Conservation (phyloP, 116 monocot species). For the Dioscorea cayenensis region DNA sequence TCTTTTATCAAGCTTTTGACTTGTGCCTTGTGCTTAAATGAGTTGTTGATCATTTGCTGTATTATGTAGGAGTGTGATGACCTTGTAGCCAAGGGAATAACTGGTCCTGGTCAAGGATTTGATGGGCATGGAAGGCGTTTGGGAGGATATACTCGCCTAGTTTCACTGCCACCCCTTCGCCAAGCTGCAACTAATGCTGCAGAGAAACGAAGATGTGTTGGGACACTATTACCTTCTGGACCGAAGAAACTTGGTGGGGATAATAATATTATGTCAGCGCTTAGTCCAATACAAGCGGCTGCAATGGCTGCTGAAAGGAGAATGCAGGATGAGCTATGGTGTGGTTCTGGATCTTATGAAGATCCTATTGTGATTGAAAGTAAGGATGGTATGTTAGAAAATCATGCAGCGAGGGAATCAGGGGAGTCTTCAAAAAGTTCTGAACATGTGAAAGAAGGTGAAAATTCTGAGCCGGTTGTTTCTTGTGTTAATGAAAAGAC, state of each 20-base stretch:
- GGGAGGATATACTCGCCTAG: constrained; percentile 67
- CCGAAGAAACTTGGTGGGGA: constrained; percentile 75
- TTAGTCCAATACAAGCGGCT: constrained; percentile 85
- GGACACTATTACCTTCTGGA: constrained; percentile 63
- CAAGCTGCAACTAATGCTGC: constrained; percentile 68
- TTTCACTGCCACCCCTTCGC: constrained; percentile 46
- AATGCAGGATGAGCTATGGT: constrained; percentile 85
- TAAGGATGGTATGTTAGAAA: constrained; percentile 1
- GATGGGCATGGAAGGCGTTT: constrained; percentile 76
- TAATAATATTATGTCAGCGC: constrained; percentile 60
- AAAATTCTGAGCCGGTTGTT: background rate
- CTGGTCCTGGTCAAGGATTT: constrained; percentile 81
- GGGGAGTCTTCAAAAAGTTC: constrained; percentile 23
- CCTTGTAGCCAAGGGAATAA: constrained; percentile 64
- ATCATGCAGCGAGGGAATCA: constrained; percentile 4
- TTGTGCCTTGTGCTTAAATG: background rate
- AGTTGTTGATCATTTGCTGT: background rate
- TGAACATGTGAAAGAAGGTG: background rate
- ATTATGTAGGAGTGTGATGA: constrained; percentile 73
- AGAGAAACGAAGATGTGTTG: constrained; percentile 57
- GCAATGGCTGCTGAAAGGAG: constrained; percentile 98
- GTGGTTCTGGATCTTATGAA: constrained; percentile 45
- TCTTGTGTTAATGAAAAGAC: constrained; percentile 2
- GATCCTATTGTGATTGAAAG: constrained; percentile 5
- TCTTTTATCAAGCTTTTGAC: background rate